Percentiles rank a stretch among this genome's conserved stretches.
Conservation (phyloP, 1,284 basidiomycete genomes). For the Moniliophthora roreri region DNA sequence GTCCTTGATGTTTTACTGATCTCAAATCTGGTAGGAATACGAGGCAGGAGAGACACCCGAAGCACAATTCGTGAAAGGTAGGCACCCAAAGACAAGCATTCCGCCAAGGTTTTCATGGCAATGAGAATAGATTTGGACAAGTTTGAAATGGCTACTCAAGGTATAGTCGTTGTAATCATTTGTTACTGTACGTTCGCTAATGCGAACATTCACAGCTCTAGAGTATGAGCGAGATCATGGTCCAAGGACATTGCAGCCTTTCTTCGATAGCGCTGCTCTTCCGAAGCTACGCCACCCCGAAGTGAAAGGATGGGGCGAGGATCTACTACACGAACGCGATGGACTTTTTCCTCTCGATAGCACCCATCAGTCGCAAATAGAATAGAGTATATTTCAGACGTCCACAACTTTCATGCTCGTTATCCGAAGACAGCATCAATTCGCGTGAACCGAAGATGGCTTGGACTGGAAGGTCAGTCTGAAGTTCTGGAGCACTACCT, state of each 20-base stretch:
- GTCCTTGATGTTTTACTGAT: too few species aligned
- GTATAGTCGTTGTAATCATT: constrained; percentile 30
- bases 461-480: too few species aligned
- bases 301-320: constrained; percentile 73
- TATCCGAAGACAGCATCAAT: too few species aligned
- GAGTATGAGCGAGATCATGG: constrained; percentile 68
- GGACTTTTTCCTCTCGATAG: constrained; percentile 1
- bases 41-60: constrained; percentile 83
- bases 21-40: too few species aligned
- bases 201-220: constrained; percentile 42
- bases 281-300: constrained; percentile 76
- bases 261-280: constrained; percentile 70
- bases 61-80: constrained; percentile 91
- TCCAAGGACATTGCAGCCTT: constrained; percentile 55
- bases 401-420: too few species aligned
- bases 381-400: too few species aligned
- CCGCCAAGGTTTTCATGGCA: not conserved
- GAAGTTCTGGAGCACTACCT: too few species aligned
- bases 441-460: too few species aligned
- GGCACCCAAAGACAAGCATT: constrained; percentile 11
- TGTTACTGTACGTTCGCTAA: not conserved
- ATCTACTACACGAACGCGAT: constrained; percentile 58
- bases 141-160: constrained; percentile 90
- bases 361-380: too few species aligned
- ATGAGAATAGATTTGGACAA: constrained; percentile 76